These are phyloP conservation scores for Ganoderma meredithae DNA, from an alignment of 1,284 basidiomycete genomes.

Conservation along the genomic window DNA sequence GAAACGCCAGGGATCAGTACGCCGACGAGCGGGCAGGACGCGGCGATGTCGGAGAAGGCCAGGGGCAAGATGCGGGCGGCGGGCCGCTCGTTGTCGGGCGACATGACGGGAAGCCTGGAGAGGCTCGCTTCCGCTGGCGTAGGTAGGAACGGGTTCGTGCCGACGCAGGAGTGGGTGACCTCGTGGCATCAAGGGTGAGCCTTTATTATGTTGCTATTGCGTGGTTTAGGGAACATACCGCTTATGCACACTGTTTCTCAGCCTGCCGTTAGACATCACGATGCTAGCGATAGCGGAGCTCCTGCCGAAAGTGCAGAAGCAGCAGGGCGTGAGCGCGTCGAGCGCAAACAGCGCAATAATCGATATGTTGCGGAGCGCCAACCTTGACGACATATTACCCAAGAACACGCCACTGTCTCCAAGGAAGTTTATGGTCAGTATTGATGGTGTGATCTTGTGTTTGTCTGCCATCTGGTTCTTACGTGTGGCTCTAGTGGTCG, in stretches of 20 bases:
- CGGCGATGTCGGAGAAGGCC: slow-evolving; percentile 79
- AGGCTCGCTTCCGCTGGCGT: slow-evolving; percentile 70
- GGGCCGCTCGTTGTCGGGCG: slow-evolving; percentile 66
- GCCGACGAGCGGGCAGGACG: slow-evolving; percentile 30
- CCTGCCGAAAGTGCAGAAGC: slow-evolving; percentile 84
- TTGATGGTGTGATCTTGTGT: slow-evolving; percentile 1
- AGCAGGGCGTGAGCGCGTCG: slow-evolving; percentile 73
- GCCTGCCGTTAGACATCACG: slow-evolving; percentile 85
- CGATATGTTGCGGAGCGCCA: slow-evolving; percentile 74
- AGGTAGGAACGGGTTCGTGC: slow-evolving; percentile 89
- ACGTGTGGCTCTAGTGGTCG: slow-evolving; percentile 70
- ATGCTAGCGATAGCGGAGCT: slow-evolving; percentile 88
- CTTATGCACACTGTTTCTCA: slow-evolving; percentile 38
- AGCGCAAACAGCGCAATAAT: slow-evolving; percentile 71
- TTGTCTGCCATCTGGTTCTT: slow-evolving; percentile 19
- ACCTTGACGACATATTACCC: slow-evolving; percentile 74
- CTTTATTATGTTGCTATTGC: neutral
- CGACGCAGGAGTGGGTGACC: slow-evolving; percentile 94
- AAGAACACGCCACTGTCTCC: slow-evolving; percentile 68
- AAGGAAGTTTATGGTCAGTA: slow-evolving; percentile 75
- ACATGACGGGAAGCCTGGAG: slow-evolving; percentile 66
- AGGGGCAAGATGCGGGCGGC: slow-evolving; percentile 84
- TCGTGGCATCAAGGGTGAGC: slow-evolving; percentile 88
- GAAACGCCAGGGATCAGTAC: slow-evolving; percentile 37
- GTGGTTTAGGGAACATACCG: neutral